Evolutionary conservation across 2,329 filamentous ascomycete genomes (phyloP).

Genomic region (Pseudogymnoascus sp.): DNA sequence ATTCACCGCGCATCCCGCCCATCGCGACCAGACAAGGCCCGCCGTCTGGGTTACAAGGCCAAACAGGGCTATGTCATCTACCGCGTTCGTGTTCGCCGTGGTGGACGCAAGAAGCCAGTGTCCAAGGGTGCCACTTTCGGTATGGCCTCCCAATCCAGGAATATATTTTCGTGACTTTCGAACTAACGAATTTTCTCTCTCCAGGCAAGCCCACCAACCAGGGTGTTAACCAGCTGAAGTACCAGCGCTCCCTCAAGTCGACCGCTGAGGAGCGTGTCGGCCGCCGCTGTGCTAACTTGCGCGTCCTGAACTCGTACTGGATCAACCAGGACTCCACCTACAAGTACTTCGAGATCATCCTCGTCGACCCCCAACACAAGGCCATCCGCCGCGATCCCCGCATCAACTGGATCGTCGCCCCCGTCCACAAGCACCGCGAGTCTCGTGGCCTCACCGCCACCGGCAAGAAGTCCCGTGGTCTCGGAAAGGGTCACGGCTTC

Average conservation of each 20-base stretch:
- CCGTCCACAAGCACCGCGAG: constrained; percentile 99
- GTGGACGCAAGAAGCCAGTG: constrained; percentile 95
- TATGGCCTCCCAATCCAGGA: constrained; percentile 41
- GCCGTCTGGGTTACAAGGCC: constrained; percentile 99
- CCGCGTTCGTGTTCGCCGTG: constrained; percentile 95
- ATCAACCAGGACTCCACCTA: constrained; percentile 99
- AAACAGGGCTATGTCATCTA: constrained; percentile 99
- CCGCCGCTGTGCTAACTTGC: constrained; percentile 96
- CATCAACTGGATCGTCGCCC: constrained; percentile 99
- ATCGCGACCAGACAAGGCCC: constrained; percentile 98
- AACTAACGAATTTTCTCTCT: constrained; percentile 15
- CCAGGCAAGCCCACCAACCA: constrained; percentile 99
- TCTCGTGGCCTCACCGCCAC: constrained; percentile 92
- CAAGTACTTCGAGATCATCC: constrained; percentile 99
- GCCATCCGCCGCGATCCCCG: constrained; percentile 96
- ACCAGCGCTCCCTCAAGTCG: constrained; percentile 96
- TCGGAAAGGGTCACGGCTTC: constrained; percentile 99
- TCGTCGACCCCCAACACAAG: constrained; percentile 99
- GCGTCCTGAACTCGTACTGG: constrained; percentile 99
- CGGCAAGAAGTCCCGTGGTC: constrained; percentile 98
- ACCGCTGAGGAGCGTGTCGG: constrained; percentile 99
- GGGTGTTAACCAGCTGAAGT: constrained; percentile 99
- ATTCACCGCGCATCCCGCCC: constrained; percentile 98
- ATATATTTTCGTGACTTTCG: constrained; percentile 13
- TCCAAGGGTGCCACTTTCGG: constrained; percentile 98